Conservation (phyloP, 2,329 filamentous ascomycete species). For the Cladosporium colombiae region DNA sequence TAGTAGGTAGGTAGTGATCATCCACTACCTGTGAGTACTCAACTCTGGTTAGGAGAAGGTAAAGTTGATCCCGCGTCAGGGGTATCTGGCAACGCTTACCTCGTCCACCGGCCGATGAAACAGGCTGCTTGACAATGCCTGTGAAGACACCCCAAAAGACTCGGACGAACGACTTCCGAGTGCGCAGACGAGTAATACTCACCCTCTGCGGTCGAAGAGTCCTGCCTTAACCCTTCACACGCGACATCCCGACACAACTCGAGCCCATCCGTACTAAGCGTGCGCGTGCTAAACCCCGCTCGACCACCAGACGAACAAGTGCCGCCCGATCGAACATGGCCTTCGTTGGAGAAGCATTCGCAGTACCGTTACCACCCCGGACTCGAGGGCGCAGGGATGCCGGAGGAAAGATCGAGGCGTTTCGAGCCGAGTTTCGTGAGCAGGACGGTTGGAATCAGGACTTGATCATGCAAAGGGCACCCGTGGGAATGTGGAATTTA, state of each 20-base stretch:
- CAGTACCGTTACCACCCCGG: not conserved
- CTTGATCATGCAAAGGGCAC: too few species aligned
- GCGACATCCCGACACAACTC: not conserved
- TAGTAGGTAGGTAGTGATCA: not conserved
- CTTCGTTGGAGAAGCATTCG: not conserved
- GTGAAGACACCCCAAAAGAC: not conserved
- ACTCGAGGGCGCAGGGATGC: not conserved
- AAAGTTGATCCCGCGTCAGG: not conserved
- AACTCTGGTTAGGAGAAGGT: constrained; percentile 1
- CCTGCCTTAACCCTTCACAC: not conserved
- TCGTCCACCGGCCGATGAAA: not conserved
- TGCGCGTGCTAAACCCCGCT: constrained; percentile 1
- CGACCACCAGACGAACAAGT: constrained; percentile 10
- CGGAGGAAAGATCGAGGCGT: not conserved
- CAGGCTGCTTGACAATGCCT: not conserved
- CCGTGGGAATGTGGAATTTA: too few species aligned
- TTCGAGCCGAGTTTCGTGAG: not conserved
- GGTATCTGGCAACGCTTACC: constrained; percentile 1
- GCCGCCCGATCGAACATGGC: constrained; percentile 10
- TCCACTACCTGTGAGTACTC: not conserved
- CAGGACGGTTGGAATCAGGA: not conserved
- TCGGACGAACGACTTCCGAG: constrained; percentile 1
- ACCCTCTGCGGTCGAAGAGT: not conserved
- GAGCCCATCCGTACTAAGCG: constrained; percentile 1
- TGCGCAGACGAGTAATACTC: not conserved